Evolutionary conservation across 2,329 filamentous ascomycete species (phyloP).

Genomic region (Cladophialophora bantiana): DNA sequence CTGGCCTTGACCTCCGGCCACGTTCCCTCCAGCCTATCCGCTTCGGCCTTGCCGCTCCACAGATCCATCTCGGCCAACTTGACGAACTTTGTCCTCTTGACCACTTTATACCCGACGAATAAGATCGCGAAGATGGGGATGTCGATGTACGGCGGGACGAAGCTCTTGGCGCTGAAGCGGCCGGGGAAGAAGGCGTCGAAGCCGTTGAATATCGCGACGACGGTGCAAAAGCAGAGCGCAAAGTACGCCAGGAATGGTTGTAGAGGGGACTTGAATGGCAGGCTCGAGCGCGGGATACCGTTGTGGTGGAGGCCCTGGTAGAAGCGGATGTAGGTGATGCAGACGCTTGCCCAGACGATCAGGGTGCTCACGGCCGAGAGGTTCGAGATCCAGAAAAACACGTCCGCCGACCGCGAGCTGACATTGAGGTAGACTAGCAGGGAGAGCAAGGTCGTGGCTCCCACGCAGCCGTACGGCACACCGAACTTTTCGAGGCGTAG

Average conservation of each 20-base stretch:
- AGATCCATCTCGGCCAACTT: constrained; percentile 26
- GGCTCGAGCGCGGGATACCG: constrained; percentile 46
- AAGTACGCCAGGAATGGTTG: constrained; percentile 27
- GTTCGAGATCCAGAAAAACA: constrained; percentile 59
- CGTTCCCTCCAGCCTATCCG: constrained; percentile 53
- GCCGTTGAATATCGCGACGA: constrained; percentile 29
- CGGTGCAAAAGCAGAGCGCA: constrained; percentile 24
- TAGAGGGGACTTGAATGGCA: constrained; percentile 28
- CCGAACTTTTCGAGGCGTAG: constrained; percentile 60
- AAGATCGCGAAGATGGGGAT: constrained; percentile 28
- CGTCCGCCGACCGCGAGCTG: constrained; percentile 41
- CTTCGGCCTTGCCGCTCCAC: constrained; percentile 54
- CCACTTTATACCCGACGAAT: constrained; percentile 26
- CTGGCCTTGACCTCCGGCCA: constrained; percentile 51
- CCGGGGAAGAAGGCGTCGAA: constrained; percentile 27
- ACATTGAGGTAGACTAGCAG: constrained; percentile 51
- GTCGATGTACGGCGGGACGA: constrained; percentile 28
- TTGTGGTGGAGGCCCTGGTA: constrained; percentile 66
- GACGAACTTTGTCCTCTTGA: constrained; percentile 25
- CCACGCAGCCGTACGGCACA: constrained; percentile 65
- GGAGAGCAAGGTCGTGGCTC: constrained; percentile 58
- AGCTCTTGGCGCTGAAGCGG: constrained; percentile 21
- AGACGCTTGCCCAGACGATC: constrained; percentile 59
- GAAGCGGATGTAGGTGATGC: constrained; percentile 57
- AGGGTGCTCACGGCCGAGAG: constrained; percentile 56